phyloP scores from a whole-genome alignment of 179 eudicot genomes.

The Corrigiola litoralis region DNA sequence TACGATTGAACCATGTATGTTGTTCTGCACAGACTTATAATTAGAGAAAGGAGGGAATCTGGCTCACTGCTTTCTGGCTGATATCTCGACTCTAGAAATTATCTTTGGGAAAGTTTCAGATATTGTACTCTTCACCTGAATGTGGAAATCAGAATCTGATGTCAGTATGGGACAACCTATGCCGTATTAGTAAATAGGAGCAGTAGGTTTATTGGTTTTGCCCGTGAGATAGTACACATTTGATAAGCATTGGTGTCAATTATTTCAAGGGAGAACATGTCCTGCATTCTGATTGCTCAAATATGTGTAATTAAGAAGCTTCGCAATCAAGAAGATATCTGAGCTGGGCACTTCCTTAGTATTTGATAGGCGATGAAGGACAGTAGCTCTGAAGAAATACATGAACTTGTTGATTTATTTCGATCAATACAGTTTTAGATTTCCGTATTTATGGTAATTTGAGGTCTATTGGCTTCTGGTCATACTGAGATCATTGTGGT shows the following conservation, averaged over 20 bases:
- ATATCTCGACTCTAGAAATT: background rate
- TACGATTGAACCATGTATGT: background rate
- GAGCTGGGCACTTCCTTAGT: background rate
- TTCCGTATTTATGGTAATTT: background rate
- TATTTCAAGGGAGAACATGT: background rate
- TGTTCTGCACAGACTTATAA: background rate
- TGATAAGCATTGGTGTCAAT: background rate
- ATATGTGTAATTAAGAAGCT: background rate
- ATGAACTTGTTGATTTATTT: background rate
- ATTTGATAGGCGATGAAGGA: background rate
- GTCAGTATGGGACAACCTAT: background rate
- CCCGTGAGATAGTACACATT: background rate
- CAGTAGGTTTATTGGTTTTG: background rate
- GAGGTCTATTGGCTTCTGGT: background rate
- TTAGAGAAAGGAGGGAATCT: background rate
- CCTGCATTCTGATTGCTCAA: background rate
- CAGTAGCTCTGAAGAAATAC: background rate
- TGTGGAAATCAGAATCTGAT: constrained; percentile 3
- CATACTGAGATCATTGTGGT: background rate
- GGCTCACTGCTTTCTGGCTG: background rate
- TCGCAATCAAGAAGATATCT: background rate
- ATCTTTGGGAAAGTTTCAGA: background rate
- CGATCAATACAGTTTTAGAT: background rate
- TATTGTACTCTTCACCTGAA: constrained; percentile 5
- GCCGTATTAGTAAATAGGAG: background rate